Evolutionary conservation across 768 basidiomycete genomes (phyloP).

Genomic region (Suillus clintonianus): DNA sequence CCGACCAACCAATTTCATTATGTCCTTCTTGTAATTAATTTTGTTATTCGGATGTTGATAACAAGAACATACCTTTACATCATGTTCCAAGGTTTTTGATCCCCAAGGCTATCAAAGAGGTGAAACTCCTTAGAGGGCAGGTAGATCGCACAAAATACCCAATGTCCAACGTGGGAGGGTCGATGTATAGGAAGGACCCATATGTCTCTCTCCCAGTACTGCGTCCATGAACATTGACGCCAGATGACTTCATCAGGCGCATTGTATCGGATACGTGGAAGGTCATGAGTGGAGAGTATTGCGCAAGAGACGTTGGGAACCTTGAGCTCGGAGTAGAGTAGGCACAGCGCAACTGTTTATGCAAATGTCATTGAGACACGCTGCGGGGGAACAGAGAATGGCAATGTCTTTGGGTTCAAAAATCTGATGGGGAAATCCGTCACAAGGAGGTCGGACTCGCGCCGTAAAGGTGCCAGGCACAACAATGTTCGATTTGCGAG

Average conservation of each 20-base stretch:
- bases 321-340: slow-evolving; percentile 7
- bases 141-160: slow-evolving; percentile 28
- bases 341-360: slow-evolving; percentile 14
- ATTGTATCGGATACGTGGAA: slow-evolving; percentile 2
- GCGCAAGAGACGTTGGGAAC: background rate
- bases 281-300: slow-evolving; percentile 14
- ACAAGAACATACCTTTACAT: too few relatives aligned
- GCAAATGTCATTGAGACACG: slow-evolving; percentile 12
- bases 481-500: too few relatives aligned
- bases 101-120: slow-evolving; percentile 4
- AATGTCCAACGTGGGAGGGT: slow-evolving; percentile 21
- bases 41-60: too few relatives aligned
- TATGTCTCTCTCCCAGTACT: slow-evolving; percentile 30
- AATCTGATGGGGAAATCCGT: background rate
- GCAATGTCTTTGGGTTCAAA: slow-evolving; percentile 12
- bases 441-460: background rate
- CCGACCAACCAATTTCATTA: background rate
- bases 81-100: background rate
- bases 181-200: slow-evolving; percentile 43
- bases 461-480: too few relatives aligned
- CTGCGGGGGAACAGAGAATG: slow-evolving; percentile 4
- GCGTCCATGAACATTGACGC: slow-evolving; percentile 7
- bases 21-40: too few relatives aligned
- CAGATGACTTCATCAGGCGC: slow-evolving; percentile 20
- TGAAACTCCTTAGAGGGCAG: background rate